These are phyloP conservation scores for Comarum palustre DNA, from an alignment of 306 rosid genomes.

Conservation along the genomic window DNA sequence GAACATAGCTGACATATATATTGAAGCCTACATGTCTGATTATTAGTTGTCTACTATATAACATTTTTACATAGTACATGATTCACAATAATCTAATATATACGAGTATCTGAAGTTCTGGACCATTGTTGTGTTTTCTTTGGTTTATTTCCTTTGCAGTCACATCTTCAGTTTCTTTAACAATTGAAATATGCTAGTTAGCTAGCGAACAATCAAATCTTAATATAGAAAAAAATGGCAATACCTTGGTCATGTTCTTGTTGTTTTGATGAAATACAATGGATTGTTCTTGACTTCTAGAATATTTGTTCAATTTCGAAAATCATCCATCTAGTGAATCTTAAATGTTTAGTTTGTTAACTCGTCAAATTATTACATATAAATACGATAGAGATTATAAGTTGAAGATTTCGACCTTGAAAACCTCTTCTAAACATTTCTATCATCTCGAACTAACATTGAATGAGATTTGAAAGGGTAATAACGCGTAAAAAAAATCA, in stretches of 20 bases:
- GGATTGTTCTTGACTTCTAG: background rate
- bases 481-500: background rate
- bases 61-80: background rate
- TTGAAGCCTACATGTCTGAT: background rate
- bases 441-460: background rate
- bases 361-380: background rate
- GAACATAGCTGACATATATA: background rate
- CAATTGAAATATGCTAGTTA: background rate
- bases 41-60: background rate
- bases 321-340: background rate
- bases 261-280: background rate
- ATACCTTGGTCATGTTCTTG: background rate
- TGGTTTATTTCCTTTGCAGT: background rate
- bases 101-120: background rate
- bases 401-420: background rate
- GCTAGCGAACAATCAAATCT: conserved; percentile 10
- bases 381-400: background rate
- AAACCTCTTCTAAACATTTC: background rate
- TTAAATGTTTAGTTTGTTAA: background rate
- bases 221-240: background rate
- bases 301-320: background rate
- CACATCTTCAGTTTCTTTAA: background rate
- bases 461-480: background rate
- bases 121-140: background rate
- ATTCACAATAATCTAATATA: background rate